phyloP scores from a whole-genome alignment of 1,139 yeast genomes.

The Candida neerlandica region DNA sequence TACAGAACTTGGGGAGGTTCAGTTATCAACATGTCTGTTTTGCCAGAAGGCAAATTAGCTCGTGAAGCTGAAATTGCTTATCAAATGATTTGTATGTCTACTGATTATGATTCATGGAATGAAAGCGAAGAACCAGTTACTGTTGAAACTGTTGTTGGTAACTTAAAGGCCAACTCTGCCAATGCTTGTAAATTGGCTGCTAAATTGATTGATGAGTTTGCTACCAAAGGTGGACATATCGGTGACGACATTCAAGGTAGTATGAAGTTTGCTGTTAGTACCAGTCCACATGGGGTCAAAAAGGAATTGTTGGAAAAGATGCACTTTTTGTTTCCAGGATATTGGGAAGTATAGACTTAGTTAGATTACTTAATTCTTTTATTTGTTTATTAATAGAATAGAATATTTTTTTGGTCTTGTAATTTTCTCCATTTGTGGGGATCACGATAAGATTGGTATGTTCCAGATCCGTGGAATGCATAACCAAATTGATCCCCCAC shows the following conservation, averaged over 20 bases:
- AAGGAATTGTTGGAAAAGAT: conserved; percentile 74
- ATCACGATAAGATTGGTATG: no score
- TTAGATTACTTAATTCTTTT: conserved; percentile 1
- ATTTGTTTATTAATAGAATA: background rate
- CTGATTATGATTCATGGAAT: conserved; percentile 98
- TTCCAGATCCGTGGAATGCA: no score
- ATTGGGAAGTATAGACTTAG: conserved; percentile 50
- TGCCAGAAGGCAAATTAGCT: conserved; percentile 96
- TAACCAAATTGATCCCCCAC: background rate
- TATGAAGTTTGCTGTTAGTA: conserved; percentile 81
- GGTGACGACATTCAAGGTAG: conserved; percentile 74
- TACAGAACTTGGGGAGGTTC: conserved; percentile 92
- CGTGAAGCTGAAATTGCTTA: conserved; percentile 96
- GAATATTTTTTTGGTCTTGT: background rate
- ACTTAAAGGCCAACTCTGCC: conserved; percentile 81
- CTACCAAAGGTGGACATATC: conserved; percentile 55
- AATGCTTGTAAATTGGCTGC: conserved; percentile 83
- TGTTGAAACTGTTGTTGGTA: conserved; percentile 92
- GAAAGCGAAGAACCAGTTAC: conserved; percentile 95
- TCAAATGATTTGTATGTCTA: conserved; percentile 98
- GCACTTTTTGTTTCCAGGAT: conserved; percentile 90
- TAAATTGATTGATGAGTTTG: conserved; percentile 65
- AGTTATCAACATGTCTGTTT: conserved; percentile 93
- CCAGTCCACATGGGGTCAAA: conserved; percentile 75
- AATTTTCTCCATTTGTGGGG: no score